A percentile compares a stretch with the other conserved stretches of the same genome.
phyloP scores from a whole-genome alignment of 2,329 filamentous ascomycete species.

The Aspergillus alliaceus region DNA sequence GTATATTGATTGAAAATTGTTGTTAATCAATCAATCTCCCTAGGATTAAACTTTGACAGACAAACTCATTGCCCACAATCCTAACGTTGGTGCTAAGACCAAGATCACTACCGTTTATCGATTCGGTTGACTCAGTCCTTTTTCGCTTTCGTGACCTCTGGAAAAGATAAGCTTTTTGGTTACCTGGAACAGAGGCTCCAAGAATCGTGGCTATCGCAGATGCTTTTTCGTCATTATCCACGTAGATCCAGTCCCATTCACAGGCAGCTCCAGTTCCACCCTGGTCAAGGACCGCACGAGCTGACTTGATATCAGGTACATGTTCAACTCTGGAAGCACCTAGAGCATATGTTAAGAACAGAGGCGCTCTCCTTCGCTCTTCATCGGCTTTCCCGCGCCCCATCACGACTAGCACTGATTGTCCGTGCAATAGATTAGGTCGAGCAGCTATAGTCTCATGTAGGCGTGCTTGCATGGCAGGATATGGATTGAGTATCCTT shows the following conservation, averaged over 20 bases:
- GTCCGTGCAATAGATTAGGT: conserved; percentile 62
- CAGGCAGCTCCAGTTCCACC: conserved; percentile 41
- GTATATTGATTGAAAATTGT: background rate
- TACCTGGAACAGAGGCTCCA: conserved; percentile 16
- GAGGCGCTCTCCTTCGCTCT: conserved; percentile 68
- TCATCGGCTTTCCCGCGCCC: conserved; percentile 63
- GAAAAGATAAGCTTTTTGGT: conserved; percentile 27
- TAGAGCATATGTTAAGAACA: conserved; percentile 77
- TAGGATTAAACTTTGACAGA: conserved; percentile 89
- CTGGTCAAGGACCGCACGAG: conserved; percentile 57
- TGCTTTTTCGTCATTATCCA: conserved; percentile 63
- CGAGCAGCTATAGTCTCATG: conserved; percentile 58
- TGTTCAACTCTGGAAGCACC: conserved; percentile 68
- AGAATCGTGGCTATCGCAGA: conserved; percentile 51
- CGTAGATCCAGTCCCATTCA: conserved; percentile 75
- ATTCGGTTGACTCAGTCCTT: conserved; percentile 30
- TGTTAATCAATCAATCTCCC: conserved; percentile 70
- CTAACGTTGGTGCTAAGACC: conserved; percentile 54
- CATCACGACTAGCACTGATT: conserved; percentile 71
- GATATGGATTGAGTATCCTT: conserved; percentile 64
- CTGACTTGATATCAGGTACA: conserved; percentile 66
- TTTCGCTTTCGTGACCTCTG: conserved; percentile 47
- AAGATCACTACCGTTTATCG: conserved; percentile 29
- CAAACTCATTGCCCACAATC: conserved; percentile 78
- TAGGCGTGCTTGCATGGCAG: conserved; percentile 58